phyloP scores from a whole-genome alignment of 768 basidiomycete genomes.

The Lactarius evosmus region DNA sequence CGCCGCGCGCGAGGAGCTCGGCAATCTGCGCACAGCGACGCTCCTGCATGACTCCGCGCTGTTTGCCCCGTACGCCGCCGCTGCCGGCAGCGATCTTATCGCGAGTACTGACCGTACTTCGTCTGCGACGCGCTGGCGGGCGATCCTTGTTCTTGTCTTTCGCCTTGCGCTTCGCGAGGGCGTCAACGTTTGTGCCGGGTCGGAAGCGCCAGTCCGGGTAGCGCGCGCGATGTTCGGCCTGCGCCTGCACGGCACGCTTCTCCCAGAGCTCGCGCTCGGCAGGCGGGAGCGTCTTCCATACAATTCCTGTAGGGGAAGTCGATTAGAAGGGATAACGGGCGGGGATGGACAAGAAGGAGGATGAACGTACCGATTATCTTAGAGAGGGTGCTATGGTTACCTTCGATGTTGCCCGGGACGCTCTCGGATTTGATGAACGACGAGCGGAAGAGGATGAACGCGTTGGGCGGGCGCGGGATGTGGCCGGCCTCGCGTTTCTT shows the following conservation, averaged over 20 bases:
- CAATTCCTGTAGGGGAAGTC: slow-evolving; percentile 47
- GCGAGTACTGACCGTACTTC: slow-evolving; percentile 34
- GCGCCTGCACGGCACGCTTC: slow-evolving; percentile 64
- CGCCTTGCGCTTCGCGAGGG: slow-evolving; percentile 26
- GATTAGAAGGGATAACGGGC: background rate
- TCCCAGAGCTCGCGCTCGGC: slow-evolving; percentile 75
- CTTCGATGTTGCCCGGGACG: slow-evolving; percentile 73
- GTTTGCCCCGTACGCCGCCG: slow-evolving; percentile 7
- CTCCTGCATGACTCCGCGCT: slow-evolving; percentile 50
- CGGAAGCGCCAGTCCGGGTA: slow-evolving; percentile 85
- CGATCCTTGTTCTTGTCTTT: slow-evolving; percentile 42
- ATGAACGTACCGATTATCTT: slow-evolving; percentile 68
- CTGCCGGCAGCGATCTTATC: slow-evolving; percentile 28
- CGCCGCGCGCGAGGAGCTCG: slow-evolving; percentile 61
- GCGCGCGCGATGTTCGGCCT: slow-evolving; percentile 65
- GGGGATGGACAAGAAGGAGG: slow-evolving; percentile 1
- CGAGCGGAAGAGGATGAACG: slow-evolving; percentile 82
- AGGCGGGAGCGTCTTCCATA: slow-evolving; percentile 68
- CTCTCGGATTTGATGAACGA: slow-evolving; percentile 72
- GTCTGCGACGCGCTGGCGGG: slow-evolving; percentile 36
- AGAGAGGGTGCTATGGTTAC: slow-evolving; percentile 73
- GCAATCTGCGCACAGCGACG: slow-evolving; percentile 63
- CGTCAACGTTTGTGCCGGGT: slow-evolving; percentile 52
- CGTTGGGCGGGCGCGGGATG: slow-evolving; percentile 82
- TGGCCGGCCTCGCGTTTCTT: slow-evolving; percentile 68